phyloP scores from a whole-genome alignment of 441 rosid genomes.

The Metrosideros polymorpha region DNA sequence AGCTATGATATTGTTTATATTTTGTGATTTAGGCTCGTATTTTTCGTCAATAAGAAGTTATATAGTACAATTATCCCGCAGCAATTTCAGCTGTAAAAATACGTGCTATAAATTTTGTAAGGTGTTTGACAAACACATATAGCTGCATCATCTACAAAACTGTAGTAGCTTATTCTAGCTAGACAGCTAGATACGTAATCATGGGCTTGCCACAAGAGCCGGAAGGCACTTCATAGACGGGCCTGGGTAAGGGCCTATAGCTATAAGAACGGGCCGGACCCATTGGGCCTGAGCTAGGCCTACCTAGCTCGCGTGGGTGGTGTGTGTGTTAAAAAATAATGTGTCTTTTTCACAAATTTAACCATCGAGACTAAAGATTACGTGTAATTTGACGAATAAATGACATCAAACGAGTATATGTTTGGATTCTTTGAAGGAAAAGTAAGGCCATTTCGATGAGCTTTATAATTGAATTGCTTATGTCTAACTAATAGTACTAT shows the following conservation, averaged over 20 bases:
- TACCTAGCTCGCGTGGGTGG: neutral
- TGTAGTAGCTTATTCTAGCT: neutral
- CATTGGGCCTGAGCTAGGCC: neutral
- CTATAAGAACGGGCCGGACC: neutral
- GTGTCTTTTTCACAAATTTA: neutral
- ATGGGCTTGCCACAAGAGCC: too few relatives aligned
- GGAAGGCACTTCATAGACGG: too few relatives aligned
- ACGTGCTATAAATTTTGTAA: neutral
- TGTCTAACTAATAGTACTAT: neutral
- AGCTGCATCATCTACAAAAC: neutral
- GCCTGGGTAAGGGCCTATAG: neutral
- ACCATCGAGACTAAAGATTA: neutral
- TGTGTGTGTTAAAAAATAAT: neutral
- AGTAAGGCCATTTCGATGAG: neutral
- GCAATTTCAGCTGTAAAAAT: neutral
- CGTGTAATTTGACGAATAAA: neutral
- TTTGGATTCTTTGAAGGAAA: neutral
- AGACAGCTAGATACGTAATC: neutral
- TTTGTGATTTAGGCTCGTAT: neutral
- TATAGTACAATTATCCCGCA: neutral
- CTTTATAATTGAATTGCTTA: neutral
- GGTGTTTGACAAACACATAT: neutral
- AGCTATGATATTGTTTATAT: rapidly evolving
- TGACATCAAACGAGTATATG: neutral
- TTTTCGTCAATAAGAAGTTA: neutral